Evolutionary conservation across 768 basidiomycete species (phyloP), one percentile per base, ranked within the genome.

Genomic region (Tylopilus plumbeoviolaceoides): DNA sequence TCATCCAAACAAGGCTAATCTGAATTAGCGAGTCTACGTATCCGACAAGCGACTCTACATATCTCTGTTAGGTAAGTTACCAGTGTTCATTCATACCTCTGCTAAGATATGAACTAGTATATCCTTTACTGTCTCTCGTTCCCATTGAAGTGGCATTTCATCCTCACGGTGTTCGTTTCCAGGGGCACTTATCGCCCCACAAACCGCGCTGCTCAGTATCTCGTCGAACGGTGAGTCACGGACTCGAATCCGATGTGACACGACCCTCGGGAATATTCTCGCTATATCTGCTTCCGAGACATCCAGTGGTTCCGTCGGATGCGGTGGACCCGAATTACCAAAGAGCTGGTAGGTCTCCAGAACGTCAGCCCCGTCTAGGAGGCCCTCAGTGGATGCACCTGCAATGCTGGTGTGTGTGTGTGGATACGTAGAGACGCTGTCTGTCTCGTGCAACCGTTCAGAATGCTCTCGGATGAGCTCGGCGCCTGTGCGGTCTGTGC

Each of bases 231-330:
- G 85, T 1, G 86, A 81, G 63, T 83, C 78, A 35, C 88, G 75
- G 50, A 89, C 78, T 46, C 85, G 75, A 54, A 92, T 63, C 11
- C 90, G 84, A 70, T 92, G 90, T 7, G 85, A 84, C 28, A 91
- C 77, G 0, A 85, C 81, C 20, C 87, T 72, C 33, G 87, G 87
- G 56, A 88, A 79, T 27, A 89, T 82, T 53, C 86, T 77, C 51
- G 85, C 85, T 56, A 89, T 76, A 59, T 91, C 86, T 51, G 83
- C 83, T 65, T 89, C 86, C 6, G 84, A 84, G 5, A 87, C 82
- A 52, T 87, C 85, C 41, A 60, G 59, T 46, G 64, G 61, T 21
- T 67, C 65, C 2, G 44, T 36, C 28, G 46, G 48, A 49, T 25
- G 44, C 11, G 47, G 53, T 15, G 56, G 11, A 17, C 43, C 55